A percentile compares a stretch with the other conserved stretches of the same genome.
Evolutionary conservation across 306 rosid genomes (phyloP).

Genomic region (Senna tora): DNA sequence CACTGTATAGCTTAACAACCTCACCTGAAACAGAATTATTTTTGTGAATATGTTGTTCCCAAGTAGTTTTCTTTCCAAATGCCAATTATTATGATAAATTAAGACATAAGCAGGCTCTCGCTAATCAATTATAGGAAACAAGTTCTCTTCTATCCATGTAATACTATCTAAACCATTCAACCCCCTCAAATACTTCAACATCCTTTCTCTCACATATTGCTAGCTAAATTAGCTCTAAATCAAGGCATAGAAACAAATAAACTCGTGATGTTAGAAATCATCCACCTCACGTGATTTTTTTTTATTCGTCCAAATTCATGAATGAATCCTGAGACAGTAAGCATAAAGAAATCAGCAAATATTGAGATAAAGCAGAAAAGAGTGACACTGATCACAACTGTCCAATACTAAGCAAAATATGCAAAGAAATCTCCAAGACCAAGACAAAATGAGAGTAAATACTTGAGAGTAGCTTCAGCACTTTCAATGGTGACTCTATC

Average conservation of each 20-base stretch:
- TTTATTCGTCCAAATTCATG: background rate
- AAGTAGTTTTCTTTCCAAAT: background rate
- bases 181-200: background rate
- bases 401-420: conserved; percentile 22
- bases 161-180: background rate
- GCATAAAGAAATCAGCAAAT: conserved; percentile 10
- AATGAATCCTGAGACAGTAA: background rate
- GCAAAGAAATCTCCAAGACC: conserved; percentile 5
- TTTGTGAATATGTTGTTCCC: background rate
- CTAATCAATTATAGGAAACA: background rate
- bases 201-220: background rate
- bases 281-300: background rate
- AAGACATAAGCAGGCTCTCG: conserved; percentile 1
- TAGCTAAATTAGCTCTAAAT: background rate
- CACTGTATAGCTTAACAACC: background rate
- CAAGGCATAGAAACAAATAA: background rate
- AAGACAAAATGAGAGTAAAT: conserved; percentile 28
- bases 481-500: conserved; percentile 64
- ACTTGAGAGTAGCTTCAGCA: conserved; percentile 64
- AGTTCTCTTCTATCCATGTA: background rate
- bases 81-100: background rate
- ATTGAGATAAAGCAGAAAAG: background rate
- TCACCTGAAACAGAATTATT: background rate
- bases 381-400: background rate
- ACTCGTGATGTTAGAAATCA: background rate